Evolutionary conservation across 345 rosid genomes (phyloP).

Genomic region (Citrus mangshanensis): DNA sequence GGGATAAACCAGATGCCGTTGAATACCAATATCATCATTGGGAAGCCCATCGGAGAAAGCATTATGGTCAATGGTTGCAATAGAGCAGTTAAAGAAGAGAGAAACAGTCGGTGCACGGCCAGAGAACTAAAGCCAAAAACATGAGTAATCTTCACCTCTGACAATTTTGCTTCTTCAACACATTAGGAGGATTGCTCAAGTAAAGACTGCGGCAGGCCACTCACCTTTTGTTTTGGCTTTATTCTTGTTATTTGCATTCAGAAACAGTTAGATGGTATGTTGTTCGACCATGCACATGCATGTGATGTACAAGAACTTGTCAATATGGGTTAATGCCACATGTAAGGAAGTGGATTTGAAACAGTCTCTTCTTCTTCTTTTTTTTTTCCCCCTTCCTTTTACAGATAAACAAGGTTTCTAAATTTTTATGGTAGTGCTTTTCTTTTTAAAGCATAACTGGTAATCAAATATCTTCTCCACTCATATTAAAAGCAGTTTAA

Average conservation of each 20-base stretch:
- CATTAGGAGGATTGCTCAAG: neutral
- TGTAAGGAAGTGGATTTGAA: neutral
- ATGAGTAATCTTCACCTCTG: neutral
- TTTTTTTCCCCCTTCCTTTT: too few relatives aligned
- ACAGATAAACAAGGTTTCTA: neutral
- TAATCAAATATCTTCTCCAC: too few relatives aligned
- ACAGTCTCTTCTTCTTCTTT: too few relatives aligned
- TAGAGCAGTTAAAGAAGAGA: constrained; percentile 15
- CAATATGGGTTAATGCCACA: neutral
- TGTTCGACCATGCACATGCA: neutral
- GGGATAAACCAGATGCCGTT: constrained; percentile 3
- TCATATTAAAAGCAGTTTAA: too few relatives aligned
- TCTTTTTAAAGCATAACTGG: too few relatives aligned
- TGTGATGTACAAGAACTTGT: neutral
- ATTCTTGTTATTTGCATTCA: neutral
- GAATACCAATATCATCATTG: neutral
- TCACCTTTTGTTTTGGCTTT: neutral
- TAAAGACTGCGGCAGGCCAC: neutral
- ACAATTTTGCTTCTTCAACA: neutral
- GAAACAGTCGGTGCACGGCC: constrained; percentile 1
- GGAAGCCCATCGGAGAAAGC: constrained; percentile 16
- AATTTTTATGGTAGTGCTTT: too few relatives aligned
- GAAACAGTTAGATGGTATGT: neutral
- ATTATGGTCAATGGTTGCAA: constrained; percentile 9
- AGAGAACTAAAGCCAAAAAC: constrained; percentile 5